Base-by-base conservation (phyloP, 75 land plant genomes). In the Selaginella moellendorffii region DNA sequence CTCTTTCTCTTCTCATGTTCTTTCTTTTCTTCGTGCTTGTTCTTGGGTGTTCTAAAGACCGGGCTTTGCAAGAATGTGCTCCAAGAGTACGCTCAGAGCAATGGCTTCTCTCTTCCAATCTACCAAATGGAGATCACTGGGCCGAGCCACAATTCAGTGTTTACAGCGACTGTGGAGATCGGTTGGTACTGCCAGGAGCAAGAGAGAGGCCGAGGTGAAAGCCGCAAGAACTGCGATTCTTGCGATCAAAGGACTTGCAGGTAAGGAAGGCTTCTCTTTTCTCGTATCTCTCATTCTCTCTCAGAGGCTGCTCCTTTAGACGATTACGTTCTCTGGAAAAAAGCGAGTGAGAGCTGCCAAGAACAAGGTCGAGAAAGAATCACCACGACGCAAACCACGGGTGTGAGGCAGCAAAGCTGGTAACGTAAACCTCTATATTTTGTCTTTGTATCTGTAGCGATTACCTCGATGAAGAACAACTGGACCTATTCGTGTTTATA, bases 31-130 rank as follows among this genome's bases (percentile, higher is more conserved):
- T 21, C n/a, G 2, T 2, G 2, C 9, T n/a, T n/a, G 18, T 63
- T 5, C 77, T 82, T 58, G 92, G 92, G 0, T 62, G 84, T 26
- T 87, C 88, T 69, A 87, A 87, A 68, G 72, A 77, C 63, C 19
- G 78, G 78, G 26, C 53, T 73, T 2, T 73, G 77, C 67, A 76
- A 76, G 65, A 76, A 63, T 53, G 52, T 73, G 17, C 62, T 76
- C 27, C 78, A 76, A 42, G 71, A 74, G 25, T 76, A 74, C 68
- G 70, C 78, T 29, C 77, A 76, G 65, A 76, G 68, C 29, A 54
- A 26, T 22, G 54, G 65, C 12, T 53, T 67, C 14, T 63, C 88
- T 29, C 71, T 85, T 25, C 92, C 92, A 23, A 26, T 72, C 19
- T 87, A 87, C 65, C 31, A 2, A 1, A 31, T 31, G 24, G n/a